Base-by-base conservation (phyloP, 2,329 filamentous ascomycete species). In the Arachnomyces sp. region DNA sequence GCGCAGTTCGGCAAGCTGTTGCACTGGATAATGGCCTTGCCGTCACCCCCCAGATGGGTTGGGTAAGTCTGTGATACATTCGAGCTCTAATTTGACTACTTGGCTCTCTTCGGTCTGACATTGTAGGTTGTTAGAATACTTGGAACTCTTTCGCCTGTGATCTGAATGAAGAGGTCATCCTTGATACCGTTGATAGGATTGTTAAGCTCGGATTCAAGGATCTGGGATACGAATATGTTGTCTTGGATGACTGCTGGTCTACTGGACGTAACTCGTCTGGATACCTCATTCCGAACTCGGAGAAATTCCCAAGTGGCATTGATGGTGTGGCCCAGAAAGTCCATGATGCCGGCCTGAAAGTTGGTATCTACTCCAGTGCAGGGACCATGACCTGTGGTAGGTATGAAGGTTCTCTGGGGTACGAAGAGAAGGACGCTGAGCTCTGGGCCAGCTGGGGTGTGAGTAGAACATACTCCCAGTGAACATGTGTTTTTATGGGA, bases 271-370 rank as follows among this genome's bases (percentile, higher is more conserved):
- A 43, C 46, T 52, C 13, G 28, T 52, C 16, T 13, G 29, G 25
- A 45, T 47, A 49, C 18, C 45, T 65, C 16, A 52, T 59, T 31
- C 59, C 67, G 1, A 67, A 75, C 47, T 51, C 52, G 0, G 51
- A 43, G 3, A 71, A 68, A 39, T 80, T 79, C 42, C 76, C 77
- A 0, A 59, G 66, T 13, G 77, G 76, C 2, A 75, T 80, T 46
- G 63, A 61, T 9, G 63, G 67, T 1, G 58, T 71, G 1, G 73
- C 73, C 3, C 59, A 71, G 31, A 52, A 68, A 40, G 63, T 78
- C 25, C 76, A 80, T 38, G 57, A 46, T 2, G 50, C 74, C 43
- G 74, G 73, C 4, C 52, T 80, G 25, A 79, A 79, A 53, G 57
- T 78, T 13, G 77, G 77, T 3, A 76, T 81, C 47, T 80, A 80